Conservation (phyloP, 305 asterid species). For the Fraxinus sp. region DNA sequence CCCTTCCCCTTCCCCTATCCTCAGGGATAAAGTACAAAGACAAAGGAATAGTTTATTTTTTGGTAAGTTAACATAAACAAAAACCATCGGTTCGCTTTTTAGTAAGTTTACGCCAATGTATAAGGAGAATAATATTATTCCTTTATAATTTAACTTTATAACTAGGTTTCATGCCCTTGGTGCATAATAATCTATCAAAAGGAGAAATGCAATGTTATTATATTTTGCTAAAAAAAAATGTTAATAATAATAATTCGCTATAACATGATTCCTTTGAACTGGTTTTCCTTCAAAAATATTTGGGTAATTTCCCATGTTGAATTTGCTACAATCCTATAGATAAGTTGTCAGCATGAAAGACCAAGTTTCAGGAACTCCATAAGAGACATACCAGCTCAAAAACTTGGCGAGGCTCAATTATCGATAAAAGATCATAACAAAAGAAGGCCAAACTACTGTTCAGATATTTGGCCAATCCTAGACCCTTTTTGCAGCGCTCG, state of each 20-base stretch:
- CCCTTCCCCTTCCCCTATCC: not conserved
- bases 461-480: conserved; percentile 88
- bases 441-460: conserved; percentile 98
- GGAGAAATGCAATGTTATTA: not conserved
- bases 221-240: not conserved
- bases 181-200: not conserved
- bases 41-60: not conserved
- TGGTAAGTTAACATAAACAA: not conserved
- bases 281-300: not conserved
- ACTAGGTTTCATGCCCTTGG: not conserved
- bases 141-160: not conserved
- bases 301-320: not conserved
- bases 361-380: conserved; percentile 14
- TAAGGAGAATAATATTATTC: not conserved
- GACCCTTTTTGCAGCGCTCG: conserved; percentile 96
- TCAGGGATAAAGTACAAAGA: not conserved
- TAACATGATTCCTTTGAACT: not conserved
- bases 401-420: conserved; percentile 96
- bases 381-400: conserved; percentile 86
- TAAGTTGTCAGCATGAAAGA: conserved; percentile 2
- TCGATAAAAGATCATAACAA: conserved; percentile 93
- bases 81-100: not conserved
- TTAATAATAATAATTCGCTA: not conserved
- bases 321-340: not conserved
- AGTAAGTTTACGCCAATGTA: not conserved